phyloP scores from a whole-genome alignment of 352 stramenopile genomes.

The Globisporangium rhizosaccharum region DNA sequence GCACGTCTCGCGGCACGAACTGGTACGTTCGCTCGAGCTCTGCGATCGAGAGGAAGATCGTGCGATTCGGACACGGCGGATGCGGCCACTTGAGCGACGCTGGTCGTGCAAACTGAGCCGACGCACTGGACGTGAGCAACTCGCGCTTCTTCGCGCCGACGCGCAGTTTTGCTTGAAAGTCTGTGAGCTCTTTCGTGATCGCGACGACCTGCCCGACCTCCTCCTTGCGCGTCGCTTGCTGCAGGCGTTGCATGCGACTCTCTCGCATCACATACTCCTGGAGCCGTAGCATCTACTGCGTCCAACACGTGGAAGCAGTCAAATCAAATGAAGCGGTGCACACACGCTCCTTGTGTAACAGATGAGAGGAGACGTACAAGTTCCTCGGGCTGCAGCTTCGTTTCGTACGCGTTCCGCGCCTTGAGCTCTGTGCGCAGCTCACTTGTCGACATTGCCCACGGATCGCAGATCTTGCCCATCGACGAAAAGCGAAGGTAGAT shows the following conservation, averaged over 20 bases:
- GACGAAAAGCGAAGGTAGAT: constrained; percentile 68
- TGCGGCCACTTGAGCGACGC: constrained; percentile 55
- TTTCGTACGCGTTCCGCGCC: constrained; percentile 46
- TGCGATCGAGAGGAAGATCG: constrained; percentile 69
- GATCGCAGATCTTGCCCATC: constrained; percentile 56
- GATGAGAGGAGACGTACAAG: constrained; percentile 25
- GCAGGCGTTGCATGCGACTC: constrained; percentile 56
- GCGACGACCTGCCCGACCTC: constrained; percentile 32
- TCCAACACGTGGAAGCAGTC: background rate
- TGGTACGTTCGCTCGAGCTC: constrained; percentile 60
- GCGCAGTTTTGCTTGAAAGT: constrained; percentile 16
- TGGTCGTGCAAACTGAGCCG: constrained; percentile 22
- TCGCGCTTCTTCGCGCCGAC: constrained; percentile 13
- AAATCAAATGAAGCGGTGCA: background rate
- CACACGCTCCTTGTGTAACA: background rate
- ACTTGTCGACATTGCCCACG: constrained; percentile 75
- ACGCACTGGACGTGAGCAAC: background rate
- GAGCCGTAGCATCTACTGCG: constrained; percentile 47
- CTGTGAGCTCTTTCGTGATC: constrained; percentile 52
- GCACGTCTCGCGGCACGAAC: constrained; percentile 52
- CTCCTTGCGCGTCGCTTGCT: constrained; percentile 57
- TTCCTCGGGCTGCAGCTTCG: constrained; percentile 61
- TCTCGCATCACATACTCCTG: constrained; percentile 57
- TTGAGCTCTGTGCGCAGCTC: constrained; percentile 59
- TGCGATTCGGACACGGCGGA: constrained; percentile 43